Evolutionary conservation across 768 basidiomycete genomes (phyloP), one percentile per base, ranked within the genome.

Genomic region (Mrakia gelida): DNA sequence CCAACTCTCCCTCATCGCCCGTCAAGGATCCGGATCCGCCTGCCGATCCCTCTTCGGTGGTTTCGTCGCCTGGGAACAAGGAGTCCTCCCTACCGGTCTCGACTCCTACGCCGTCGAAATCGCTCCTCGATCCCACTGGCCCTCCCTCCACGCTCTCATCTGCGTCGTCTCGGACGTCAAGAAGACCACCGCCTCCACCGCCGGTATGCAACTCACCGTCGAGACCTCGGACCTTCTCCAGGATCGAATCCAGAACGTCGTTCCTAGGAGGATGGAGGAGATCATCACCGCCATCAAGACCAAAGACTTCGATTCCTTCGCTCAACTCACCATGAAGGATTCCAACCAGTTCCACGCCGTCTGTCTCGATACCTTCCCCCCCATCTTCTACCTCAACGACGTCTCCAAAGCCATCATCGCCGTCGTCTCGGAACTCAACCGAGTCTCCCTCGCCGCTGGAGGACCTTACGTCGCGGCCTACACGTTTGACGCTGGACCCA

Each of bases 361-460:
- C 80, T 92, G 92, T 71, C 91, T 98, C 80, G 97, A 99, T 86
- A 98, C 97, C 0, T 90, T 92, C 62, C 97, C 97, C 0, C 97
- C 97, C 62, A 98, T 98, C 85, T 98, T 99, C 85, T 99, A 99
- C 87, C 91, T 99, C 90, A 98, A 98, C 87, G 97, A 99, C 85
- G 93, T 96, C 81, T 92, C 91, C 76, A 88, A 92, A n/a, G 85
- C 93, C n/a, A 93, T 99, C 86, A 93, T 99, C 83, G 87, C 91
- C 9, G 85, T 98, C 82, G 88, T 99, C 81, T 91, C 92, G 61
- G 97, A 98, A 86, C 90, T 94, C 86, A 99, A 99, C 86, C 89
- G 95, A 28, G 87, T 92, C 30, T 87, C 89, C 1, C 85, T 91
- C 52, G 90, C 86, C 77, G 85, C 79, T 83, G 89, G 84, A 67